Percentiles rank a stretch among this genome's conserved stretches.
Evolutionary conservation across 2,329 filamentous ascomycete genomes (phyloP).

Genomic region (Colletotrichum costaricense): DNA sequence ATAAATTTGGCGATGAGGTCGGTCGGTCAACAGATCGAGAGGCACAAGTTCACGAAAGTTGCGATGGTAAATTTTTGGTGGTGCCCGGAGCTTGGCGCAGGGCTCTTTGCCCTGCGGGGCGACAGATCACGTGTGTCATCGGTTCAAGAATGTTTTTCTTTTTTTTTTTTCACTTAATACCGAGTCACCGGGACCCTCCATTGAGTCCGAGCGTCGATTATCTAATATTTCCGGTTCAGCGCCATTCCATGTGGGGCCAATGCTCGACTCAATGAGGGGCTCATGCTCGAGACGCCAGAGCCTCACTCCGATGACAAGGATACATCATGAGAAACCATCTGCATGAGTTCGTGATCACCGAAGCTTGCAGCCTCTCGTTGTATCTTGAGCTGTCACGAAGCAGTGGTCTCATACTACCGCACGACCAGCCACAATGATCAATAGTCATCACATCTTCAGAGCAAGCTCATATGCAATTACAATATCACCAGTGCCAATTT

Average conservation of each 20-base stretch:
- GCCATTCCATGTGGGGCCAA: not conserved
- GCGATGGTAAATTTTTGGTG: slow-evolving; percentile 42
- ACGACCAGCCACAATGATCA: not conserved
- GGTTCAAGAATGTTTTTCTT: not conserved
- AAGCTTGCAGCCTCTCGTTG: not conserved
- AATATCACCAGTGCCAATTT: not conserved
- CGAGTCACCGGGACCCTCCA: not conserved
- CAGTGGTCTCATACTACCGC: fast-evolving
- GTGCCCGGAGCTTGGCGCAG: slow-evolving; percentile 18
- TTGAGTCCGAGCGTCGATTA: not conserved
- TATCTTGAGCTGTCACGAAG: not conserved
- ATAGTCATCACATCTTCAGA: not conserved
- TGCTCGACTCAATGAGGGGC: not conserved
- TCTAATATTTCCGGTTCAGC: not conserved
- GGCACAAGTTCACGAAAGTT: not conserved
- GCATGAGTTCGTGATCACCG: not conserved
- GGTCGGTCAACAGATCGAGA: slow-evolving; percentile 14
- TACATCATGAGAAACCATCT: not conserved
- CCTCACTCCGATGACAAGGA: too few relatives aligned
- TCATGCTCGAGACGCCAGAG: not conserved
- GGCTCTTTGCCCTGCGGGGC: slow-evolving; percentile 22
- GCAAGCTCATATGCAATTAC: not conserved
- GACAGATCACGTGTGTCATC: not conserved
- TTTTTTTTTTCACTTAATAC: not conserved
- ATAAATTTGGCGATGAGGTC: slow-evolving; percentile 41